Evolutionary conservation across 495 filamentous ascomycete species (phyloP), one percentile per base, ranked within the genome.

Genomic region (Penicillium arizonense): DNA sequence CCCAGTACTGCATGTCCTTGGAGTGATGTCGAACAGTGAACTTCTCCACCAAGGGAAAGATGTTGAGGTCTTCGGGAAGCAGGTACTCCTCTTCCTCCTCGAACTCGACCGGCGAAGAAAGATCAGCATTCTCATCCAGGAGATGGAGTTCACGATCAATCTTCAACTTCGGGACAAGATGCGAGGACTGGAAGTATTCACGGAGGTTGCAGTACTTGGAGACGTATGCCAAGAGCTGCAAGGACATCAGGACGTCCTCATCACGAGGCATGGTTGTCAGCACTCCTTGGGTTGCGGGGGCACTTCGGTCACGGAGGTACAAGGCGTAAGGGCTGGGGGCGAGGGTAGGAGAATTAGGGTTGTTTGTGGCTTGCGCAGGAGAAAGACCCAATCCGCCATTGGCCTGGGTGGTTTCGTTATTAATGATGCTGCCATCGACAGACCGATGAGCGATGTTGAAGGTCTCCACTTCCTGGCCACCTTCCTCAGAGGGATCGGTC

Each of bases 1-100:
- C 94, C 94, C 94, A 98, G 74, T 97, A 97, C 66, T 96, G 91
- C 94, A 98, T 97, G 67, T 97, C 93, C 47, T 86, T 87, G 44
- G 88, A 90, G 68, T 96, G 90, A 64, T 96, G 90, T 50, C 93
- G 83, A 36, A 96, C 90, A 11, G 94, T 98, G 69, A 96, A 97
- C 69, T 96, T 96, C 73, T 98, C 94, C 39, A 98, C 93, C 48
- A 98, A 77, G 23, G 94, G 94, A 74, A 98, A 98, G 64, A 97
- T 96, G 72, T 97, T 98, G 70, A 91, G 89, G 69, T 97, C 89
- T 67, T 97, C 91, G 1, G 91, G 89, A 3, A 94, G 81, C 5
- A 94, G 75, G 59, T 96, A 97, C 62, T 98, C 94, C 56, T 96
- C 90, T 51, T 95, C 87, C 10, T 82, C 77, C 44, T 89, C 86